phyloP scores from a whole-genome alignment of 148 eudicot species.

The Rhododendron williamsianum region DNA sequence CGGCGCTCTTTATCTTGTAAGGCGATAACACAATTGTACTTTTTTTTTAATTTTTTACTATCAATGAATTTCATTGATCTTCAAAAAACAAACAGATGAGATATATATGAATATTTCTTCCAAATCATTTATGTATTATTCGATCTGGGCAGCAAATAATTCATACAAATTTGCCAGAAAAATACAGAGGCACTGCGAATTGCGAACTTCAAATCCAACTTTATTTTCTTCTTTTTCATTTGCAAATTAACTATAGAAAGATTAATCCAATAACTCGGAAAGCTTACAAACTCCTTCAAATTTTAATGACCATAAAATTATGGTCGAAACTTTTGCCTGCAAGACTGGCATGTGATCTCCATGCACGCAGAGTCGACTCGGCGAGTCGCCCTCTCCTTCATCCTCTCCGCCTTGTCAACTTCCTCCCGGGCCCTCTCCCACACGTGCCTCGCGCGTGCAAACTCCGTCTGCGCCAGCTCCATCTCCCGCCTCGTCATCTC shows the following conservation, averaged over 20 bases:
- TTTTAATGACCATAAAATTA: background rate
- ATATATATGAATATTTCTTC: background rate
- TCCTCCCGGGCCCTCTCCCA: conserved; percentile 88
- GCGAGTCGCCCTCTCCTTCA: conserved; percentile 46
- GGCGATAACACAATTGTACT: no score
- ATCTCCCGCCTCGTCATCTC: conserved; percentile 76
- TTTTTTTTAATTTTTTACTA: no score
- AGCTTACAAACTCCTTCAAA: background rate
- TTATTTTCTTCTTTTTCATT: background rate
- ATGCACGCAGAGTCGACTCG: conserved; percentile 36
- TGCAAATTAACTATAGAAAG: background rate
- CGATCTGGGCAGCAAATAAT: background rate
- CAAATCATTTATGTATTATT: background rate
- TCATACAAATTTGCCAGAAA: background rate
- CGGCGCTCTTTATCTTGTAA: no score
- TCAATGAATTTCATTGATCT: no score
- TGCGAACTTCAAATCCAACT: background rate
- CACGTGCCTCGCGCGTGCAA: conserved; percentile 61
- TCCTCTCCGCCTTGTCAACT: conserved; percentile 52
- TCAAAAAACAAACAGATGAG: background rate
- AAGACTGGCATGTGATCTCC: conserved; percentile 84
- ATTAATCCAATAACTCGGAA: background rate
- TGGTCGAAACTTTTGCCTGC: conserved; percentile 73
- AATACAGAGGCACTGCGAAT: background rate
- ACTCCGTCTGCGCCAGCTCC: conserved; percentile 82